Evolutionary conservation across 2,329 filamentous ascomycete species (phyloP).

Genomic region (Emericellopsis atlantica): DNA sequence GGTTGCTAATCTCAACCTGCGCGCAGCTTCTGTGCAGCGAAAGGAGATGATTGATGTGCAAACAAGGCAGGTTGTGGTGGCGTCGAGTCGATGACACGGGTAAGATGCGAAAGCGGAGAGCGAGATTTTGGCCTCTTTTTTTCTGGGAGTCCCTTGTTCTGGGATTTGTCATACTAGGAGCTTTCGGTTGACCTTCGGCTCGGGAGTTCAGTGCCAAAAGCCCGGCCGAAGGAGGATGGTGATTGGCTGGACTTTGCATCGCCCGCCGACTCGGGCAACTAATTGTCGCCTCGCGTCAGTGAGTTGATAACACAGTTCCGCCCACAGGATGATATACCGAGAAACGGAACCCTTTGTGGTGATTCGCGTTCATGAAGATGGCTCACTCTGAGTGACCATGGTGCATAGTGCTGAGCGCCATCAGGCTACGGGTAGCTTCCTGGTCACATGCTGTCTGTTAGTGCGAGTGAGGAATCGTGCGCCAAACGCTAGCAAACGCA

Average conservation of each 20-base stretch:
- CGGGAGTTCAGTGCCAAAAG: conserved; percentile 22
- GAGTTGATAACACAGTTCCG: too few species aligned
- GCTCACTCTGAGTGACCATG: too few species aligned
- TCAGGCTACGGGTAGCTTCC: not conserved
- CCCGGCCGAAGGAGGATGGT: conserved; percentile 6
- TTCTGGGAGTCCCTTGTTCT: conserved; percentile 3
- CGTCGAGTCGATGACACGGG: not conserved
- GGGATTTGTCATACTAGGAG: conserved; percentile 18
- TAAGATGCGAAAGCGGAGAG: conserved; percentile 2
- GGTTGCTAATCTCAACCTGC: conserved; percentile 4
- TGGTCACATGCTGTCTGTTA: not conserved
- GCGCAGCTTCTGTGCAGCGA: not conserved
- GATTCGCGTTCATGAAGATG: too few species aligned
- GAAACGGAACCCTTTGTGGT: too few species aligned
- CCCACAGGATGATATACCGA: too few species aligned
- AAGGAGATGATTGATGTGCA: too few species aligned
- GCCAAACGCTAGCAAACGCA: too few species aligned
- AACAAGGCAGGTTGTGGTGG: too few species aligned
- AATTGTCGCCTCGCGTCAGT: too few species aligned
- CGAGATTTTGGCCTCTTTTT: not conserved
- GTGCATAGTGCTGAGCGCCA: too few species aligned
- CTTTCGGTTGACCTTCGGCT: conserved; percentile 12
- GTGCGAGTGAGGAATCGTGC: too few species aligned
- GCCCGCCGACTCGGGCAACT: too few species aligned
- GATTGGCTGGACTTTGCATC: conserved; percentile 15